Base-by-base conservation (phyloP, 2,329 filamentous ascomycete genomes). In the Teratosphaeria gauchensis region DNA sequence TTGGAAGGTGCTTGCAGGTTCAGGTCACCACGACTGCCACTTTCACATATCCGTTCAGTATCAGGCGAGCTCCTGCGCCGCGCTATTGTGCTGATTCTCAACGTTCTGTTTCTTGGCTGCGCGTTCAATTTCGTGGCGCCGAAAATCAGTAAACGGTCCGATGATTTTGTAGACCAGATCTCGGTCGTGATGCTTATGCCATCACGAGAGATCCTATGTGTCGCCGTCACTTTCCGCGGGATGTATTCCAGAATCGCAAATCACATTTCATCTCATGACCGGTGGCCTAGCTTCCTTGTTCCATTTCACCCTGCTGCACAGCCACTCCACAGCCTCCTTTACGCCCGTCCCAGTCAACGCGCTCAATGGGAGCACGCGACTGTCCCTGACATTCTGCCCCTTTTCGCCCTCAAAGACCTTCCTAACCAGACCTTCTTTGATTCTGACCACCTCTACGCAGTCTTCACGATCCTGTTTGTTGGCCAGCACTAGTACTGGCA, bases 391-490 rank as follows among this genome's bases (percentile, higher is more conserved):
- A 63, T 86, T 88, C 51, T 82, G 83, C 0, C 90, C 90, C 76
- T 92, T 94, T 71, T 95, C 90, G 21, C 94, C 90, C 78, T 97
- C 92, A 78, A 96, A 94, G 24, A 99, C 92, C 77, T 89, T 91
- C 75, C 95, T 88, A 56, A 99, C 92, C 57, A 97, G 80, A 0
- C 92, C 94, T 74, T 99, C 94, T 76, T 99, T 99, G 71, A 99
- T 96, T 64, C 91, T 81, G 61, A 97, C 92, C 1, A 96, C 94
- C 80, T 99, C 94, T 56, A 97, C 89, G 66, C 92, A 97, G 74
- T 97, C 94, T 75, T 99, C 94, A 1, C 92, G 80, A 73, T 99
- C 94, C 77, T 99, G 94, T 76, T 99, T 99, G 73, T 99, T 99
- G 61, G 94, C 94, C 64, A 99, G 77, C 54, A 99, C 89, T 58